Evolutionary conservation across 768 basidiomycete species (phyloP).

Genomic region (Suillus ampliporus): DNA sequence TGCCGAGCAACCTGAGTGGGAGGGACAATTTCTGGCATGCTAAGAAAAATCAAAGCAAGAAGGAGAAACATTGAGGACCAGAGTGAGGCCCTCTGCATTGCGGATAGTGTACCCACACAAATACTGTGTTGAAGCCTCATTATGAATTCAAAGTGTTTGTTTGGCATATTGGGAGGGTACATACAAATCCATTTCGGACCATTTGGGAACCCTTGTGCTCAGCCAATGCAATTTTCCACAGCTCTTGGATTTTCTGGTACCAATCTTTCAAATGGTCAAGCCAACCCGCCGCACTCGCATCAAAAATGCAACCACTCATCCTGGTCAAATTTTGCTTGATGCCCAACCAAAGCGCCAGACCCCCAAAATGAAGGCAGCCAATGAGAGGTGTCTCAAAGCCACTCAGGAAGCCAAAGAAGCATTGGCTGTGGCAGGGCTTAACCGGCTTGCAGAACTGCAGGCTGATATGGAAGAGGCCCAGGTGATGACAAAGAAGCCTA

Average conservation of each 20-base stretch:
- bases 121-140: neutral
- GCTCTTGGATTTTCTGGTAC: neutral
- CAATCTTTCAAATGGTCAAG: neutral
- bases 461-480: neutral
- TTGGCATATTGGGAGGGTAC: neutral
- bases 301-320: constrained; percentile 13
- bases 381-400: constrained; percentile 13
- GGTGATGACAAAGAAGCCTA: neutral
- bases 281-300: neutral
- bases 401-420: constrained; percentile 9
- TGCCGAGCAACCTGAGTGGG: neutral
- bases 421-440: neutral
- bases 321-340: constrained; percentile 13
- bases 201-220: neutral
- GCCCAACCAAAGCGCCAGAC: constrained; percentile 11
- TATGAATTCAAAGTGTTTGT: neutral
- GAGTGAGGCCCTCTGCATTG: neutral
- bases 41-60: neutral
- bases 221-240: neutral
- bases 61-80: neutral
- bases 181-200: neutral
- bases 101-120: neutral
- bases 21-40: neutral
- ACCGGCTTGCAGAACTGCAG: constrained; percentile 10
- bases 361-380: constrained; percentile 15